A percentile compares a stretch with the other conserved stretches of the same genome.
Evolutionary conservation across 495 filamentous ascomycete species (phyloP).

Genomic region (Talaromyces liani): DNA sequence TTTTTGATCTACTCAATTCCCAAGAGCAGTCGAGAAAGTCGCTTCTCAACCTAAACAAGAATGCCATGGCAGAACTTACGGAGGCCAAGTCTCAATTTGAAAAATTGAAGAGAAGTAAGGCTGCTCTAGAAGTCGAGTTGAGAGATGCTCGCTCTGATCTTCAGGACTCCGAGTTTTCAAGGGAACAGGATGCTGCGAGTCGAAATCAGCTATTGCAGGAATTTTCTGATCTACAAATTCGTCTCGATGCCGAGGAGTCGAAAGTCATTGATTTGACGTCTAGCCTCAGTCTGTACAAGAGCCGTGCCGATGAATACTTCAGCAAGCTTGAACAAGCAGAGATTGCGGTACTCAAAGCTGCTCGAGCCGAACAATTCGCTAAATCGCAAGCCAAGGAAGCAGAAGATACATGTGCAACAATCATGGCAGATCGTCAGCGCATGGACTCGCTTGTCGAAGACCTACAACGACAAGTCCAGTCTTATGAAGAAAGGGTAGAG

Average conservation of each 20-base stretch:
- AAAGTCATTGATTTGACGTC: slow-evolving; percentile 77
- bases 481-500: slow-evolving; percentile 83
- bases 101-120: slow-evolving; percentile 70
- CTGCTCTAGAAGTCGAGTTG: slow-evolving; percentile 78
- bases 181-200: slow-evolving; percentile 78
- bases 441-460: slow-evolving; percentile 88
- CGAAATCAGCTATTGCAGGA: slow-evolving; percentile 85
- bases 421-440: slow-evolving; percentile 87
- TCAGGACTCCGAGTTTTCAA: slow-evolving; percentile 64
- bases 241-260: slow-evolving; percentile 81
- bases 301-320: slow-evolving; percentile 92
- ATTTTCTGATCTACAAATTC: slow-evolving; percentile 88
- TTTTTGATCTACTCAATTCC: slow-evolving; percentile 87
- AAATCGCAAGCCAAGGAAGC: slow-evolving; percentile 81
- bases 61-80: slow-evolving; percentile 72
- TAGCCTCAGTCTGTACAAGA: slow-evolving; percentile 84
- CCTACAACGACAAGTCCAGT: slow-evolving; percentile 79
- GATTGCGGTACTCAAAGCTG: slow-evolving; percentile 88
- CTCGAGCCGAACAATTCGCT: slow-evolving; percentile 86
- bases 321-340: slow-evolving; percentile 96
- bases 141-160: slow-evolving; percentile 78
- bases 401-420: slow-evolving; percentile 81
- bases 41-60: slow-evolving; percentile 76
- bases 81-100: slow-evolving; percentile 84
- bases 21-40: slow-evolving; percentile 85